Percentiles rank a stretch among this genome's conserved stretches.
These are phyloP conservation scores for Striga asiatica DNA, from an alignment of 257 asterid species.

Conservation along the genomic window DNA sequence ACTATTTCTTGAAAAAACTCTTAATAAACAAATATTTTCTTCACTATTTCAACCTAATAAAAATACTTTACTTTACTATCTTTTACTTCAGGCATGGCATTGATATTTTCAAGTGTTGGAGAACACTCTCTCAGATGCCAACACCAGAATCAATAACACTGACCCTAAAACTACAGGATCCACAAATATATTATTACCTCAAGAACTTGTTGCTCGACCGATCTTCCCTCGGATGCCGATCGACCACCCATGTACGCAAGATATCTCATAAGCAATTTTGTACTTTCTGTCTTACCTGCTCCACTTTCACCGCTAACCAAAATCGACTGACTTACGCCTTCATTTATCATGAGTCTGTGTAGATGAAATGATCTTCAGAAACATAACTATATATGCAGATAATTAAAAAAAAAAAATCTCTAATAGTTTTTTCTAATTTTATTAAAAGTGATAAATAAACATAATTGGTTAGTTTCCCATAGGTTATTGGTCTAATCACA, in stretches of 20 bases:
- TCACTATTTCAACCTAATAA: too few relatives aligned
- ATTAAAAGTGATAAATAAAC: too few relatives aligned
- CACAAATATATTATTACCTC: constrained; percentile 51
- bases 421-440: too few relatives aligned
- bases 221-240: constrained; percentile 71
- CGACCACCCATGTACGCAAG: constrained; percentile 99
- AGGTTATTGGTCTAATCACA: too few relatives aligned
- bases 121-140: constrained; percentile 11
- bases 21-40: too few relatives aligned
- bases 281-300: constrained; percentile 99
- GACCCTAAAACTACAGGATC: neutral
- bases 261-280: constrained; percentile 88
- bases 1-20: too few relatives aligned
- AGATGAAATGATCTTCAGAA: constrained; percentile 35
- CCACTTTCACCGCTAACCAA: constrained; percentile 99
- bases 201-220: constrained; percentile 94
- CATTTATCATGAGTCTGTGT: constrained; percentile 90
- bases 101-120: neutral
- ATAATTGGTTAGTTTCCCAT: too few relatives aligned
- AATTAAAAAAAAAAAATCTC: neutral
- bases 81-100: too few relatives aligned
- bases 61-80: too few relatives aligned
- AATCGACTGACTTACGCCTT: constrained; percentile 87
- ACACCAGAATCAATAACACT: too few relatives aligned
- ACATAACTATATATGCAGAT: constrained; percentile 21